phyloP scores from a whole-genome alignment of 139 green algal genomes.

The Chlorella sp. region DNA sequence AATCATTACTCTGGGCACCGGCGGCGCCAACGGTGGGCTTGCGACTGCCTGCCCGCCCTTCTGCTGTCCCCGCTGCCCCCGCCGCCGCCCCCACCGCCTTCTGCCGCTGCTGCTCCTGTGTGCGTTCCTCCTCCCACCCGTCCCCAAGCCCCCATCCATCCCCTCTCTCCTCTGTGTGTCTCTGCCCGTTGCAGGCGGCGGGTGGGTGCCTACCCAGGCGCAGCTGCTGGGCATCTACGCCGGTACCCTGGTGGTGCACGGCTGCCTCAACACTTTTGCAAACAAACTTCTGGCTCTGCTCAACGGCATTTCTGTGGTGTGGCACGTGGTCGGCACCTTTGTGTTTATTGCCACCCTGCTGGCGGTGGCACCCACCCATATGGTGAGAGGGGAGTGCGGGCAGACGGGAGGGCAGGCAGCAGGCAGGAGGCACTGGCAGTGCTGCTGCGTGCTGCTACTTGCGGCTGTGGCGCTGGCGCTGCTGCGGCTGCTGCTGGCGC shows the following conservation, averaged over 20 bases:
- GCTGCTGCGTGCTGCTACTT: too few species aligned
- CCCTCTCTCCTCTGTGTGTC: not conserved
- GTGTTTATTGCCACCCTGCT: conserved; percentile 51
- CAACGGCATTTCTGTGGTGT: conserved; percentile 51
- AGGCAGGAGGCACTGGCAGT: too few species aligned
- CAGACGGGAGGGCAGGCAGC: too few species aligned
- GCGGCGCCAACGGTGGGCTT: conserved; percentile 5
- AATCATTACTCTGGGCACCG: conserved; percentile 11
- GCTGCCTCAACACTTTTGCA: conserved; percentile 51
- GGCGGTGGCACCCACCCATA: conserved; percentile 40
- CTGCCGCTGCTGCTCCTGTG: too few species aligned
- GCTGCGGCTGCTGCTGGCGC: too few species aligned
- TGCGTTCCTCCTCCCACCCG: too few species aligned
- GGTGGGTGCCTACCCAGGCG: conserved; percentile 10
- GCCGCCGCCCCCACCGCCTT: not conserved
- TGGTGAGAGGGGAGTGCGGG: too few species aligned
- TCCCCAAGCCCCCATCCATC: not conserved
- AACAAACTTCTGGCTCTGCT: conserved; percentile 40
- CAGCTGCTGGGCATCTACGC: conserved; percentile 54
- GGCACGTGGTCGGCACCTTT: conserved; percentile 51
- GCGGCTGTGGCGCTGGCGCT: too few species aligned
- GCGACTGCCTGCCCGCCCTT: not conserved
- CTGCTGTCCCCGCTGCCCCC: not conserved
- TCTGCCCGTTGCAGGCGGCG: not conserved
- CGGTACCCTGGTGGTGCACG: conserved; percentile 45